phyloP scores from a whole-genome alignment of 1,284 basidiomycete species.

The Microbotryomycetes sp. region DNA sequence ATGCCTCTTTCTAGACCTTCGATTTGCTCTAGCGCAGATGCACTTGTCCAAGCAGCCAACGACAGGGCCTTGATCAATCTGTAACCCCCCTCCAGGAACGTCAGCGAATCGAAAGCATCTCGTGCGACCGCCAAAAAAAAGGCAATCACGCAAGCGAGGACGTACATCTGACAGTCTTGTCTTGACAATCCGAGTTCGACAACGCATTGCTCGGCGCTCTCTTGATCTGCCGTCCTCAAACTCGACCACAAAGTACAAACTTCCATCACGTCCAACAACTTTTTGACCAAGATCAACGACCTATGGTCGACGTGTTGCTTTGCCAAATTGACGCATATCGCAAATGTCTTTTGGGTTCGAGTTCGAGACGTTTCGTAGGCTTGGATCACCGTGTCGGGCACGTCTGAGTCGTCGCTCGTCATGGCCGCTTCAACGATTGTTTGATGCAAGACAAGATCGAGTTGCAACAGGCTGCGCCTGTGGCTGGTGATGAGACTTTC shows the following conservation, averaged over 20 bases:
- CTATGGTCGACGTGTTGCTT: not conserved
- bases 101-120: no score
- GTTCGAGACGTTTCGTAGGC: not conserved
- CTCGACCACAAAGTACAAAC: conserved; percentile 13
- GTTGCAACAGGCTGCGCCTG: conserved; percentile 3
- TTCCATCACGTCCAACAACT: conserved; percentile 4
- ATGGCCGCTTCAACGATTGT: conserved; percentile 8
- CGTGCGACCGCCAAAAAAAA: no score
- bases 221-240: not conserved
- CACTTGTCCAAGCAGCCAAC: not conserved
- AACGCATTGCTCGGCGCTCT: not conserved
- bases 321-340: not conserved
- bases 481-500: not conserved
- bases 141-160: no score
- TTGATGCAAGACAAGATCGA: conserved; percentile 18
- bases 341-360: conserved; percentile 1
- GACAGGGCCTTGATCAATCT: not conserved
- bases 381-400: not conserved
- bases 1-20: not conserved
- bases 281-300: not conserved
- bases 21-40: not conserved
- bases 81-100: not conserved
- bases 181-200: conserved; percentile 3
- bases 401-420: not conserved
- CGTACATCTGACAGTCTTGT: not conserved